Base-by-base conservation (phyloP, 2,329 filamentous ascomycete genomes). In the Fusarium musae region DNA sequence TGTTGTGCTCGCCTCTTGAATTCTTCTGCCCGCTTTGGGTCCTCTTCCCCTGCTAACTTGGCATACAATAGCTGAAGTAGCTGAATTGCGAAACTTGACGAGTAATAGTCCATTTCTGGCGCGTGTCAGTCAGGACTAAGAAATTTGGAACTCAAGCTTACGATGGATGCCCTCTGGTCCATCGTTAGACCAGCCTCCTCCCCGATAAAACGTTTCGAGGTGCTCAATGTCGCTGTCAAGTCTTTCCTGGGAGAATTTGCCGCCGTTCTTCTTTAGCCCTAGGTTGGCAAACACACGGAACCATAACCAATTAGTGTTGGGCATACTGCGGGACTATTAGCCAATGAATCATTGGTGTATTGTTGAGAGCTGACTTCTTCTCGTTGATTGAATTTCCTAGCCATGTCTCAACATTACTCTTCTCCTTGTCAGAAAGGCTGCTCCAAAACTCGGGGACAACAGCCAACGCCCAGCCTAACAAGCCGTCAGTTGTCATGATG, bases 241-340 rank as follows among this genome's bases (percentile, higher is more conserved):
- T 28, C 91, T 87, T 49, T 90, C 87, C 71, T 92, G 89, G 0
- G 91, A 93, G 82, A 91, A 93, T 53, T 88, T 87, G 1, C 91
- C 93, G 2, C 92, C 91, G 75, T 94, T 93, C 75, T 91, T 93
- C 79, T 92, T 92, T 39, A 95, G 82, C 1, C 93, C 93, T 2
- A 96, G 86, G 75, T 96, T 96, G 43, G 93, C 93, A 78, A 96
- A 96, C 9, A 96, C 92, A 43, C 93, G 90, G 79, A 96, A 96
- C 93, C 93, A 96, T 8, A 95, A 86, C 92, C 92, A 91, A 72
- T 87, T 87, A 26, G 88, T 90, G 75, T 90, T 88, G 4, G 88
- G 89, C 88, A 95, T 95, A 69, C 92, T 94, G 13, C 9, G 75
- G 42, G 5, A 8, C 4, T 16, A 57, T 78, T 49, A 78, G 75